Evolutionary conservation across 2,329 filamentous ascomycete genomes (phyloP).

Genomic region (Monilinia fructigena): DNA sequence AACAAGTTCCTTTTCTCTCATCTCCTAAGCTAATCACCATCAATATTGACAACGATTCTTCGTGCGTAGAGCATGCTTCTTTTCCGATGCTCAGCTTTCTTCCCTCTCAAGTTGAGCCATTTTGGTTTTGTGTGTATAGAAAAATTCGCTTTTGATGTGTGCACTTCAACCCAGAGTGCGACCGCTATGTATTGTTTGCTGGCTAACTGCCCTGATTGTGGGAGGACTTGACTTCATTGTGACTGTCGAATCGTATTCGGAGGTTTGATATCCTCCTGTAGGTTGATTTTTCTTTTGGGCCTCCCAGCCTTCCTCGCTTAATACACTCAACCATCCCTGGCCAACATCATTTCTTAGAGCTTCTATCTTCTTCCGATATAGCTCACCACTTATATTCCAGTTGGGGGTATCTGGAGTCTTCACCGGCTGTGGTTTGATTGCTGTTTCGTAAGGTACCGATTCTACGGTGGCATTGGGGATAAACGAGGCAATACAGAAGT

Average conservation of each 20-base stretch:
- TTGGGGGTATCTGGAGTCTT: slow-evolving; percentile 45
- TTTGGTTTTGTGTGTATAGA: background rate
- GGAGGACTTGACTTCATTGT: slow-evolving; percentile 37
- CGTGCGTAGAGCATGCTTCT: background rate
- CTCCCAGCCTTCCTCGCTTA: slow-evolving; percentile 75
- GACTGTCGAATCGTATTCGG: slow-evolving; percentile 37
- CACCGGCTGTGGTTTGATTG: slow-evolving; percentile 28
- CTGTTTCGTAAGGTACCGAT: slow-evolving; percentile 31
- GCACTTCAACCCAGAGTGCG: slow-evolving; percentile 38
- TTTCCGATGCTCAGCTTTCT: background rate
- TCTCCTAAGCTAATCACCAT: slow-evolving; percentile 6
- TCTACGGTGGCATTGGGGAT: slow-evolving; percentile 37
- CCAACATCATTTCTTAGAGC: slow-evolving; percentile 81
- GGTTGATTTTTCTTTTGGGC: slow-evolving; percentile 34
- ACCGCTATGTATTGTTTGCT: slow-evolving; percentile 41
- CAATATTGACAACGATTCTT: background rate
- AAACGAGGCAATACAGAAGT: slow-evolving; percentile 36
- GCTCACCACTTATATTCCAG: slow-evolving; percentile 69
- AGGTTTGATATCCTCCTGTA: slow-evolving; percentile 31
- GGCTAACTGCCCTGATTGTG: slow-evolving; percentile 37
- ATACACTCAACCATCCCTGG: slow-evolving; percentile 79
- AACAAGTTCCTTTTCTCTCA: slow-evolving; percentile 19
- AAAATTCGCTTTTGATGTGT: background rate
- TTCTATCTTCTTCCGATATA: slow-evolving; percentile 87
- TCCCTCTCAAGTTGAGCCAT: background rate